Percentiles rank a stretch among this genome's conserved stretches.
Evolutionary conservation across 2,329 filamentous ascomycete genomes (phyloP).

Genomic region (Monilinia polystroma): DNA sequence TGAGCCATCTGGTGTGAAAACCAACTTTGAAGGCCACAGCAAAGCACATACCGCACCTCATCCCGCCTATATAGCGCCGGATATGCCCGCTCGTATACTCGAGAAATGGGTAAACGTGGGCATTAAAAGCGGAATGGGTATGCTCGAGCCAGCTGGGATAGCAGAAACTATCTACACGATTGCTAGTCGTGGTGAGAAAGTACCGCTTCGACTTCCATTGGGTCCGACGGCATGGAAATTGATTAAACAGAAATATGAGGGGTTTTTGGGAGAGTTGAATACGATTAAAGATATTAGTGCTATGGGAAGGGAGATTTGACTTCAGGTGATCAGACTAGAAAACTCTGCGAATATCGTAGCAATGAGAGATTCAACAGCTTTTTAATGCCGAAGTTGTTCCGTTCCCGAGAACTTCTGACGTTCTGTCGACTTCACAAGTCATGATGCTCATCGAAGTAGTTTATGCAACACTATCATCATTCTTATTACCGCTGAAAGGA

Average conservation of each 20-base stretch:
- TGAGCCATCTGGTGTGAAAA: constrained; percentile 46
- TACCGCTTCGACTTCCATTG: constrained; percentile 35
- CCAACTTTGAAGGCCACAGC: constrained; percentile 44
- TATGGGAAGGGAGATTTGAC: constrained; percentile 2
- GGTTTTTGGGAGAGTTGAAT: constrained; percentile 28
- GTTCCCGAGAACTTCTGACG: neutral
- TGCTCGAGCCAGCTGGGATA: constrained; percentile 31
- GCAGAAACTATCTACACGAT: constrained; percentile 33
- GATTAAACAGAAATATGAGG: constrained; percentile 33
- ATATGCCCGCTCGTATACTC: constrained; percentile 40
- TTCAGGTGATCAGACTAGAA: neutral
- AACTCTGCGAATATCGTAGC: neutral
- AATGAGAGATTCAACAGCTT: neutral
- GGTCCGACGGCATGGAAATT: constrained; percentile 31
- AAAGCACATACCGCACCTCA: constrained; percentile 33
- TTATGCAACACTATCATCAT: neutral
- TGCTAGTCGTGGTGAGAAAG: constrained; percentile 29
- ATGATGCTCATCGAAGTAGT: neutral
- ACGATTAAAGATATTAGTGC: constrained; percentile 29
- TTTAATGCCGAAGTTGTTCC: neutral
- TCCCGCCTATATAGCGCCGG: constrained; percentile 33
- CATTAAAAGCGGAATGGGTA: constrained; percentile 27
- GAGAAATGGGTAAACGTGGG: constrained; percentile 32
- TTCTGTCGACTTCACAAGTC: neutral
- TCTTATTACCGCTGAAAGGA: neutral